These are phyloP conservation scores for Hypoxylon sp. DNA, from an alignment of 2,329 filamentous ascomycete genomes.

Conservation along the genomic window DNA sequence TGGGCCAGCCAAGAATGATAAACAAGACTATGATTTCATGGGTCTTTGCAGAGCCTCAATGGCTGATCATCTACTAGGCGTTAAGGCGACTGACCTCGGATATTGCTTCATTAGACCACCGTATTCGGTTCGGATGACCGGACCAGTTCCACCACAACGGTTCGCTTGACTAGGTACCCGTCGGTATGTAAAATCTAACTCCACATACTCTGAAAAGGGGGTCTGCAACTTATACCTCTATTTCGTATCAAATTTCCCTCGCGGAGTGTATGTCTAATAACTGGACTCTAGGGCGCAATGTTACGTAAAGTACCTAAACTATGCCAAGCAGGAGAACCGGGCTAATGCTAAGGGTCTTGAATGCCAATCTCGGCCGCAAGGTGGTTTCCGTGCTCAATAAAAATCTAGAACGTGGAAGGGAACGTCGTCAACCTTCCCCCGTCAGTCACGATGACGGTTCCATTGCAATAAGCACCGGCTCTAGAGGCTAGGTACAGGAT, in stretches of 20 bases:
- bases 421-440: slow-evolving; percentile 72
- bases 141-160: slow-evolving; percentile 3
- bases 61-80: background rate
- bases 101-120: slow-evolving; percentile 23
- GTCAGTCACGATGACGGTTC: slow-evolving; percentile 73
- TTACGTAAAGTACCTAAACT: background rate
- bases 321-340: background rate
- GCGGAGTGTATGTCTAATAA: background rate
- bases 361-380: background rate
- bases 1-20: background rate
- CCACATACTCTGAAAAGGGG: slow-evolving; percentile 1
- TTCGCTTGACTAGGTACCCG: background rate
- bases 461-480: slow-evolving; percentile 77
- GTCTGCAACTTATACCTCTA: background rate
- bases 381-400: background rate
- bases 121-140: slow-evolving; percentile 35
- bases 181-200: background rate
- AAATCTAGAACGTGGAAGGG: slow-evolving; percentile 66
- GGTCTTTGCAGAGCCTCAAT: slow-evolving; percentile 4
- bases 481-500: slow-evolving; percentile 75
- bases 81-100: slow-evolving; percentile 33
- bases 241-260: background rate
- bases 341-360: background rate
- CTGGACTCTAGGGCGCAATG: background rate
- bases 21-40: slow-evolving; percentile 5